Conservation (phyloP, 257 asterid species). For the Solanum phureja region DNA sequence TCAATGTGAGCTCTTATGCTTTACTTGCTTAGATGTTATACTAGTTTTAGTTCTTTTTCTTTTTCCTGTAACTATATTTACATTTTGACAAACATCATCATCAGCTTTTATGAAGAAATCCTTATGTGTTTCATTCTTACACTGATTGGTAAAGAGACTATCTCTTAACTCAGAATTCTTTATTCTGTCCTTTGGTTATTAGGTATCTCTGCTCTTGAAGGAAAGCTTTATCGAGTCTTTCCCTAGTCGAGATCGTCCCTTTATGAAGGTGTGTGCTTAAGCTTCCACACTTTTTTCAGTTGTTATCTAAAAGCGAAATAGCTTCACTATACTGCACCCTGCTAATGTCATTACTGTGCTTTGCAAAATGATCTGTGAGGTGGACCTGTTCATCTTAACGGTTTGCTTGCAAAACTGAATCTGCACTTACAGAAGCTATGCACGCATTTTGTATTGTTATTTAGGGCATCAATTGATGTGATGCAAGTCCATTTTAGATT, state of each 20-base stretch:
- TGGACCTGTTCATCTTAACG: background rate
- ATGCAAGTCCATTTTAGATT: background rate
- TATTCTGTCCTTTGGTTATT: background rate
- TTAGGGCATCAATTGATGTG: background rate
- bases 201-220: constrained; percentile 92
- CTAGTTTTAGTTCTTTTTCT: background rate
- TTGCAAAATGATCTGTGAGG: background rate
- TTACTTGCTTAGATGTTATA: background rate
- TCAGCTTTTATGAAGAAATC: background rate
- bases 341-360: background rate
- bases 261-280: constrained; percentile 64
- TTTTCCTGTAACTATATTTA: background rate
- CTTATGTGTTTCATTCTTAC: background rate
- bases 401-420: background rate
- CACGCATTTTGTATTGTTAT: background rate
- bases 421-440: background rate
- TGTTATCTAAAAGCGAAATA: background rate
- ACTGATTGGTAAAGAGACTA: background rate
- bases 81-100: background rate
- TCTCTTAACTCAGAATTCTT: background rate
- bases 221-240: constrained; percentile 96
- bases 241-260: constrained; percentile 79
- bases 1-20: background rate
- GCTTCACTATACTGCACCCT: background rate
- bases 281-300: background rate